phyloP scores from a whole-genome alignment of 345 rosid species.

The Sisymbrium altissimum region DNA sequence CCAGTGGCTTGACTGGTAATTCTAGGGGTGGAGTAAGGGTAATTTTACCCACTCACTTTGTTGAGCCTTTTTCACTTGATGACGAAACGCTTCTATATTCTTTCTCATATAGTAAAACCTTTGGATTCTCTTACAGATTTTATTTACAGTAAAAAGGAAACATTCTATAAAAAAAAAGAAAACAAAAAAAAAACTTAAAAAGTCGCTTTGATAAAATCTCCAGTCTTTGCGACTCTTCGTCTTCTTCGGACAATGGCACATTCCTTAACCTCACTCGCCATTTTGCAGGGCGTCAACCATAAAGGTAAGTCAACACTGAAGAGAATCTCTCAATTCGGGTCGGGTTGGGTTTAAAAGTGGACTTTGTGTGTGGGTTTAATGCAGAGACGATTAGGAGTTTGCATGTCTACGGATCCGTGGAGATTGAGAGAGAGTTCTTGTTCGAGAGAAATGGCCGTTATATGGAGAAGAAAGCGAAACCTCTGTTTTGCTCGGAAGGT shows the following conservation, averaged over 20 bases:
- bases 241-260: conserved; percentile 37
- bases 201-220: background rate
- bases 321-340: background rate
- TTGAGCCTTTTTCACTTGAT: background rate
- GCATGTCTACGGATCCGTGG: conserved; percentile 42
- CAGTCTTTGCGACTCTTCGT: conserved; percentile 29
- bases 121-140: conserved; percentile 36
- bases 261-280: conserved; percentile 34
- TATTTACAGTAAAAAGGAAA: background rate
- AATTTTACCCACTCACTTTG: background rate
- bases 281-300: conserved; percentile 35
- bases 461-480: conserved; percentile 29
- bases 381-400: conserved; percentile 43
- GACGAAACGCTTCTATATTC: conserved; percentile 14
- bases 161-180: background rate
- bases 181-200: background rate
- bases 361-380: background rate
- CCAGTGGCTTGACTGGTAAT: conserved; percentile 10
- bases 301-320: conserved; percentile 26
- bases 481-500: conserved; percentile 26
- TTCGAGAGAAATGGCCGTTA: conserved; percentile 24
- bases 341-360: background rate
- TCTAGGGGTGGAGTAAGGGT: background rate
- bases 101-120: background rate
- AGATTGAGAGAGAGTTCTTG: conserved; percentile 38